Base-by-base conservation (phyloP, 345 rosid genomes). In the Pugionium cornutum region DNA sequence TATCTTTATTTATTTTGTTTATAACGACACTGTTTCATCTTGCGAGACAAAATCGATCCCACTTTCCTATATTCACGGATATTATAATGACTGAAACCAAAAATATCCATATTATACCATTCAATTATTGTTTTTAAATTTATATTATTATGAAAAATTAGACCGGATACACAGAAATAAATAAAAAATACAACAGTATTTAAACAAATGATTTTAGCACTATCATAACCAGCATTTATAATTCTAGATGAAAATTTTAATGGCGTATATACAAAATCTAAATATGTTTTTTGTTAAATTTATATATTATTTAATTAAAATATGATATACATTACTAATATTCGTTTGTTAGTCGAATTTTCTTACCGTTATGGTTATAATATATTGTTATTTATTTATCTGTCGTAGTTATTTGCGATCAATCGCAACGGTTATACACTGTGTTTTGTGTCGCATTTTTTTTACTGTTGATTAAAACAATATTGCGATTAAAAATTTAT, bases 21-120 rank as follows among this genome's bases (percentile, higher is more conserved):
- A 28, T 32, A 64, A 64, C 4, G 60, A 54, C 46, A 30, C 28
- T 68, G 65, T 41, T 35, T 58, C 18, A 34, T 49, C 43, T 39
- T 68, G 43, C 39, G 18, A 58, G 44, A n/a, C 25, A 26, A 32
- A 32, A 18, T 32, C 6, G 72, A 49, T 11, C 51, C 60, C 51
- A 58, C 39, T 32, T 58, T 8, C 9, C 58, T 50, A 41, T 49
- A 36, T 47, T 39, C 31, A 51, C 18, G 35, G 50, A 50, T 58
- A 33, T 33, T 34, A 68, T 40, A 58, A 58, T 52, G 33, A 64
- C 59, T 51, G 59, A 41, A 52, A 40, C 6, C 6, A 25, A 28
- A n/a, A 32, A 65, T 42, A 53, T 53, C 33, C 50, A 10, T 34
- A 53, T 44, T n/a, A 33, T 32, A 31, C 51, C 42, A 53, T 40